These are phyloP conservation scores for Ogataea nitratoaversa DNA, from an alignment of 805 yeast species.

Conservation along the genomic window DNA sequence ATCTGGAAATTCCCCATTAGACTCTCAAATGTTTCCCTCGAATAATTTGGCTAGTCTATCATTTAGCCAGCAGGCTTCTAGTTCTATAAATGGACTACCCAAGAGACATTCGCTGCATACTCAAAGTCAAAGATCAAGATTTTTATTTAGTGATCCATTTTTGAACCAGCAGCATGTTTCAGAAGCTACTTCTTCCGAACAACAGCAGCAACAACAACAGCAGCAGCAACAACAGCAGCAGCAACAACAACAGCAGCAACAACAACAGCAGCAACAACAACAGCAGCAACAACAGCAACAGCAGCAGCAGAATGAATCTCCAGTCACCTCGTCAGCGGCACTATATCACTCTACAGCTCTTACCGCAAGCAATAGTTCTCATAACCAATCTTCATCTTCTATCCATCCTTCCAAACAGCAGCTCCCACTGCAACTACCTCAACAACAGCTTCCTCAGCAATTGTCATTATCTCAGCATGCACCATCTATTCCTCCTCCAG, in stretches of 20 bases:
- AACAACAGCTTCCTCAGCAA: constrained; percentile 4
- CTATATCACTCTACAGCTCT: constrained; percentile 1
- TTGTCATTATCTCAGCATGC: constrained; percentile 4
- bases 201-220: constrained; percentile 12
- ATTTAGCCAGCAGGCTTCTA: constrained; percentile 1
- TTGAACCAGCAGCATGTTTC: constrained; percentile 11
- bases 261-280: constrained; percentile 4
- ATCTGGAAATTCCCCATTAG: constrained; percentile 13
- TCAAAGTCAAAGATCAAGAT: constrained; percentile 60
- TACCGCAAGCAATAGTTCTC: constrained; percentile 1
- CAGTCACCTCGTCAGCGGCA: constrained; percentile 6
- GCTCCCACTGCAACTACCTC: constrained; percentile 1
- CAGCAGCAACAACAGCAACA: constrained; percentile 2
- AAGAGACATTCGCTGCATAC: constrained; percentile 55
- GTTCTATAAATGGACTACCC: constrained; percentile 9
- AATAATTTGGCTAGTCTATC: constrained; percentile 14
- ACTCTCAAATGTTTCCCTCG: constrained; percentile 14
- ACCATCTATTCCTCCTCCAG: constrained; percentile 32
- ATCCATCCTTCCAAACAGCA: constrained; percentile 5
- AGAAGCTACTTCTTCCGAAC: constrained; percentile 1
- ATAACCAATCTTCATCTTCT: constrained; percentile 5
- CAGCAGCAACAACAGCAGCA: constrained; percentile 2
- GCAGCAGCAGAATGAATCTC: constrained; percentile 4
- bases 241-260: constrained; percentile 1
- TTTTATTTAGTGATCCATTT: constrained; percentile 65